Evolutionary conservation across 441 rosid species (phyloP).

Genomic region (Eruca vesicaria): DNA sequence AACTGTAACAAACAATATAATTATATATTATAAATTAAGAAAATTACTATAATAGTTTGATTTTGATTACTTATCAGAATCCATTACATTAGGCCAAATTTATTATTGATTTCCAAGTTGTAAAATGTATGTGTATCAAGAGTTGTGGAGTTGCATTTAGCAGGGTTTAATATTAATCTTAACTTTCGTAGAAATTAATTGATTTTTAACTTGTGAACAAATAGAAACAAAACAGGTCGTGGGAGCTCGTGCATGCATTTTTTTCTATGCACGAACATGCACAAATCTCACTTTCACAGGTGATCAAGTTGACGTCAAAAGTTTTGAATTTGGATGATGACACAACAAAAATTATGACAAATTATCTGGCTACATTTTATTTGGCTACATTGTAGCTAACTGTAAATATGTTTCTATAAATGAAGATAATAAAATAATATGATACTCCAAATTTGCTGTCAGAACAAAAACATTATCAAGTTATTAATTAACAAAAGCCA

Average conservation of each 20-base stretch:
- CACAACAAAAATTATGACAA: not conserved
- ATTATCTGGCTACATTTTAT: not conserved
- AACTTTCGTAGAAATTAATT: not conserved
- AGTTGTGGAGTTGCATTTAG: not conserved
- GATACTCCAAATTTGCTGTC: not conserved
- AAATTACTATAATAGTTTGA: not conserved
- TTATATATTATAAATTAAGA: not conserved
- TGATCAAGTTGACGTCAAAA: conserved; percentile 5
- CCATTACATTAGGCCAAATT: no score
- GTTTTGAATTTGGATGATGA: not conserved
- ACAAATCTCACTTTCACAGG: conserved; percentile 5
- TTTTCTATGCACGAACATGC: conserved; percentile 9
- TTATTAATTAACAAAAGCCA: not conserved
- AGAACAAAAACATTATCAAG: not conserved
- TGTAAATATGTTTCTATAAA: not conserved
- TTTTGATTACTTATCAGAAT: not conserved
- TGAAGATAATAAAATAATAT: not conserved
- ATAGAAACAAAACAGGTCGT: not conserved
- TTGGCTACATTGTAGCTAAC: not conserved
- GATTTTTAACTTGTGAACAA: not conserved
- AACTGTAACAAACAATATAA: not conserved
- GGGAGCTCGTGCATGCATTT: conserved; percentile 23
- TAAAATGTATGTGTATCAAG: not conserved
- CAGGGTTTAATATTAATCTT: not conserved
- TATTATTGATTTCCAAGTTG: not conserved